Base-by-base conservation (phyloP, 2,329 filamentous ascomycete genomes). In the Septoria petroselini region DNA sequence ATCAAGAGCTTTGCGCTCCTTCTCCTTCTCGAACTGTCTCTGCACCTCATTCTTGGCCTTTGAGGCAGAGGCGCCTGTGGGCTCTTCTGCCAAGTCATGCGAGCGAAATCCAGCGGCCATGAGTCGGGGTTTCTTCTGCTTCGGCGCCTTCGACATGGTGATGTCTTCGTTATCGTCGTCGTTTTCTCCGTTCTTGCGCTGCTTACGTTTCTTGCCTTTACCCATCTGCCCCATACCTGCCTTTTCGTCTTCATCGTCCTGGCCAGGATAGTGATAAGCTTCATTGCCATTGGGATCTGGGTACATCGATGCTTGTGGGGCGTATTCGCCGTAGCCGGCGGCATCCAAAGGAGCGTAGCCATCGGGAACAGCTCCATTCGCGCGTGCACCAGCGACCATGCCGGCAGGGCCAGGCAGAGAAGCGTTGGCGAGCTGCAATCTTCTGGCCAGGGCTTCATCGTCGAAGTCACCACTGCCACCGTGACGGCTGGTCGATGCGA, bases 11-110 rank as follows among this genome's bases (percentile, higher is more conserved):
- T 68, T 68, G 6, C 63, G 61, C 55, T 76, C 69, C 38, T 75
- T 69, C 55, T 75, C 70, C 44, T 71, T 72, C 52, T 74, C 70
- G 49, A 73, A 77, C 48, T 77, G 71, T 39, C 71, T 67, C 7
- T 72, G 72, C 7, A 73, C 70, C 19, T 70, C 68, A 35, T 66
- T 74, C 59, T 72, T 74, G 56, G 67, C 59, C 17, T 60, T 63
- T 31, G 56, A 57, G 1, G 60, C 53, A 19, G 51, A 50, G 3
- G 62, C 42, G 11, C 53, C 58, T 14, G 52, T 52, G 2, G 57
- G 55, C 14, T 53, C 47, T 14, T 66, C 62, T 19, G 62, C 64
- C 8, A 67, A 53, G 45, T 67, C 64, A 15, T 55, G 56, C 3
- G 61, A 65, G 11, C 57, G 54, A 48, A 67, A 67, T 11, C 64